Percentiles rank a stretch among this genome's conserved stretches.
phyloP scores from a whole-genome alignment of 495 filamentous ascomycete genomes.

The Margaritispora aquatica region DNA sequence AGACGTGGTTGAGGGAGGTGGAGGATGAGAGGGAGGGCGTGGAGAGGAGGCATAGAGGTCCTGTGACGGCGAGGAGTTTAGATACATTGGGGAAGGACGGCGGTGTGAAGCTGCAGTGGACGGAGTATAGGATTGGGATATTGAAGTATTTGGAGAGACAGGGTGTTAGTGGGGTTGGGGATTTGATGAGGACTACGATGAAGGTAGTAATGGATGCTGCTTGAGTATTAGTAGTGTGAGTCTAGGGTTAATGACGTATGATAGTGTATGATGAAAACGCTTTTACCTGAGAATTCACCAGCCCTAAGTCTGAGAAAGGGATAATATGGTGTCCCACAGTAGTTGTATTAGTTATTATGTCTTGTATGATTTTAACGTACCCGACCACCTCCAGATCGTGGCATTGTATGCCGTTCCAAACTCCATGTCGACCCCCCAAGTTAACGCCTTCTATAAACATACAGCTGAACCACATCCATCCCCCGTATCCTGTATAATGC shows the following conservation, averaged over 20 bases:
- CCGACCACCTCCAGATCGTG: background rate
- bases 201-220: conserved; percentile 52
- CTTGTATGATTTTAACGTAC: background rate
- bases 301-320: too few relatives aligned
- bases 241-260: background rate
- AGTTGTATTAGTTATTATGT: background rate
- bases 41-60: conserved; percentile 59
- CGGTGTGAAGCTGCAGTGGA: conserved; percentile 62
- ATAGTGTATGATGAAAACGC: background rate
- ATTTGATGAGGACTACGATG: conserved; percentile 81
- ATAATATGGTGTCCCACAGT: too few relatives aligned
- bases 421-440: background rate
- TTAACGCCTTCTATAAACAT: background rate
- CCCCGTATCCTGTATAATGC: too few relatives aligned
- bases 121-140: conserved; percentile 70
- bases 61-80: conserved; percentile 65
- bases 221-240: background rate
- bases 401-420: background rate
- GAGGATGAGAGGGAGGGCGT: conserved; percentile 51
- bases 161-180: conserved; percentile 59
- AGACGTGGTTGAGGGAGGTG: conserved; percentile 59
- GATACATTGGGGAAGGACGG: conserved; percentile 57
- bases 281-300: too few relatives aligned
- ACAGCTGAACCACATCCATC: too few relatives aligned
- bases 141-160: conserved; percentile 60